Conservation (phyloP, 2,329 filamentous ascomycete genomes). For the Colletotrichum sp. region DNA sequence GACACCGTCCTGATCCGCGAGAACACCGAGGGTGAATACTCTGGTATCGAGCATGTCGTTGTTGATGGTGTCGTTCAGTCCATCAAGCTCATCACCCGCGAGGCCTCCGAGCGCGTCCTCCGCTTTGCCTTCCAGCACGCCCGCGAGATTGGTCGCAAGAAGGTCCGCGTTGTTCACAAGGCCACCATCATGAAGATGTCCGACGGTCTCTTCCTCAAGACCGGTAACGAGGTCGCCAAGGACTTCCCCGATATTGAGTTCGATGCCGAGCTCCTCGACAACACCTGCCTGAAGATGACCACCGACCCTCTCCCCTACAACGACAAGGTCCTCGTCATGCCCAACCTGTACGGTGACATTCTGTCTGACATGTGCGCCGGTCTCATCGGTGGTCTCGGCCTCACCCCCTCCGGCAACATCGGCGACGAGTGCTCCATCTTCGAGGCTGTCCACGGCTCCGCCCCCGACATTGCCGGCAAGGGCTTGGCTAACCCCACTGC, state of each 20-base stretch:
- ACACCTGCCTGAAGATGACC: conserved; percentile 98
- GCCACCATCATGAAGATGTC: conserved; percentile 99
- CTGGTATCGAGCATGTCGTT: conserved; percentile 97
- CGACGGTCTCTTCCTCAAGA: conserved; percentile 95
- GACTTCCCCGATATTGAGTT: conserved; percentile 97
- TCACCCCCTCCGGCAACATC: conserved; percentile 98
- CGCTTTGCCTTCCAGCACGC: conserved; percentile 99
- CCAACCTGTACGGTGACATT: conserved; percentile 99
- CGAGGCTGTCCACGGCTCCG: conserved; percentile 97
- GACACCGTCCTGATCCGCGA: conserved; percentile 98
- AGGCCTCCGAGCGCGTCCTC: conserved; percentile 93
- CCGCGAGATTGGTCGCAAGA: conserved; percentile 88
- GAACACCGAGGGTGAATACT: conserved; percentile 99
- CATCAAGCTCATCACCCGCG: conserved; percentile 98
- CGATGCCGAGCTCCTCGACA: conserved; percentile 97
- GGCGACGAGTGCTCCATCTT: conserved; percentile 99
- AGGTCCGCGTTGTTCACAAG: conserved; percentile 99
- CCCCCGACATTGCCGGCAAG: conserved; percentile 96
- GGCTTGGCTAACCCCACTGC: conserved; percentile 96
- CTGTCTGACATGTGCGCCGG: conserved; percentile 99
- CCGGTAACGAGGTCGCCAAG: conserved; percentile 84
- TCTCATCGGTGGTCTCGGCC: conserved; percentile 94
- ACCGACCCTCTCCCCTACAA: conserved; percentile 97
- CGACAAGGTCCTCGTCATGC: conserved; percentile 98
- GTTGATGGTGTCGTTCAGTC: conserved; percentile 98